phyloP scores from a whole-genome alignment of 2,329 filamentous ascomycete genomes.

The Scedosporium dehoogii region DNA sequence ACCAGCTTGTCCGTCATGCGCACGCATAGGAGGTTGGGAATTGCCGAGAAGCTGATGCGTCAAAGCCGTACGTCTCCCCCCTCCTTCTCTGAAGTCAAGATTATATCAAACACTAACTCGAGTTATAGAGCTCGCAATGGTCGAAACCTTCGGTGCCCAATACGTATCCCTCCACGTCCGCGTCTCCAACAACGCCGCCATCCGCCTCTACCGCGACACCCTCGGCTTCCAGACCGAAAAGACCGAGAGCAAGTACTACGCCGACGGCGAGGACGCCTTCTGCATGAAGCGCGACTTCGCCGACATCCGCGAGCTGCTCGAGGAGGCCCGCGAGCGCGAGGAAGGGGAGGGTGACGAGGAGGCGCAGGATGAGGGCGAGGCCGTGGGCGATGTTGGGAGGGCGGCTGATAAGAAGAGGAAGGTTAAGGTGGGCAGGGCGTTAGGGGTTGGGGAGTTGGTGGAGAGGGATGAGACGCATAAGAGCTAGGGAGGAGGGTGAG shows the following conservation, averaged over 20 bases:
- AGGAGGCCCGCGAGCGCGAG: constrained; percentile 32
- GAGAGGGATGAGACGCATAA: constrained; percentile 55
- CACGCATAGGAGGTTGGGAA: constrained; percentile 80
- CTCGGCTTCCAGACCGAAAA: constrained; percentile 83
- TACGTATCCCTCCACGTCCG: constrained; percentile 97
- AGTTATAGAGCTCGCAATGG: constrained; percentile 77
- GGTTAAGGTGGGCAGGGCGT: constrained; percentile 69
- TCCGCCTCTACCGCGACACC: constrained; percentile 87
- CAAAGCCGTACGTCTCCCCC: constrained; percentile 67
- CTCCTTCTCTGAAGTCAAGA: neutral
- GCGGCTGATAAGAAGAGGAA: constrained; percentile 50
- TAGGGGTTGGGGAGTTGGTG: constrained; percentile 71
- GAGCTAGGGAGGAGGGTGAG: constrained; percentile 17
- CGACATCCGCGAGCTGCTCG: constrained; percentile 40
- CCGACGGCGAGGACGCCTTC: constrained; percentile 92
- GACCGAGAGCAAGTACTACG: constrained; percentile 85
- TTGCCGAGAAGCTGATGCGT: constrained; percentile 95
- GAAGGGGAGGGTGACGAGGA: constrained; percentile 22
- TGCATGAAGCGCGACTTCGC: constrained; percentile 84
- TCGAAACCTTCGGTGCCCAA: constrained; percentile 80
- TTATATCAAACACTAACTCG: neutral
- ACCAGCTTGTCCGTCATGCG: constrained; percentile 93
- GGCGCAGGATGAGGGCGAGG: constrained; percentile 31
- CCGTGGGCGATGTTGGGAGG: constrained; percentile 11
- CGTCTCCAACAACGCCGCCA: constrained; percentile 81